Percentiles rank a stretch among this genome's conserved stretches.
These are phyloP conservation scores for Cercospora zeina DNA, from an alignment of 2,329 filamentous ascomycete genomes.

Conservation along the genomic window DNA sequence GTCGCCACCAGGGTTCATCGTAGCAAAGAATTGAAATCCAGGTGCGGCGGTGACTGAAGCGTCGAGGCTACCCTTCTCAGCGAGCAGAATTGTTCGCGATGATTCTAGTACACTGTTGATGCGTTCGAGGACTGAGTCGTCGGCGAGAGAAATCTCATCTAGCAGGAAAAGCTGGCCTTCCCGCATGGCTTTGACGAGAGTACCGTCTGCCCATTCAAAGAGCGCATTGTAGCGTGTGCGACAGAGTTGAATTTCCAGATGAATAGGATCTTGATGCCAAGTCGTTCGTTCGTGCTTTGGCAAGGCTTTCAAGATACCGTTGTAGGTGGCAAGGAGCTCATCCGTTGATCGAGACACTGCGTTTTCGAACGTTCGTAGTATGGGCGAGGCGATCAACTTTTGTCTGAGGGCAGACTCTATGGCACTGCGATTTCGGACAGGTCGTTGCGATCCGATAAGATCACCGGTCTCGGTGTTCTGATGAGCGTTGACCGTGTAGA, in stretches of 20 bases:
- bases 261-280: slow-evolving; percentile 22
- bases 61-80: slow-evolving; percentile 86
- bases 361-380: slow-evolving; percentile 28
- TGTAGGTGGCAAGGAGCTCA: slow-evolving; percentile 61
- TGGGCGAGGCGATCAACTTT: slow-evolving; percentile 56
- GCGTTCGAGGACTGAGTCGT: slow-evolving; percentile 94
- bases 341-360: slow-evolving; percentile 47
- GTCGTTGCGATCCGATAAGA: slow-evolving; percentile 90
- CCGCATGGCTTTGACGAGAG: slow-evolving; percentile 90
- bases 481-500: slow-evolving; percentile 94
- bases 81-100: slow-evolving; percentile 78
- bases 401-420: slow-evolving; percentile 65
- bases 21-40: slow-evolving; percentile 94
- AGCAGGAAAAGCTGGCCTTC: slow-evolving; percentile 86
- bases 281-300: slow-evolving; percentile 22
- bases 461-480: slow-evolving; percentile 98
- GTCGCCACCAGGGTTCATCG: slow-evolving; percentile 98
- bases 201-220: slow-evolving; percentile 96
- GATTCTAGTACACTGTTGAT: slow-evolving; percentile 96
- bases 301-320: slow-evolving; percentile 47
- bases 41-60: slow-evolving; percentile 73
- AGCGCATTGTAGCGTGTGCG: slow-evolving; percentile 73
- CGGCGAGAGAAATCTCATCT: slow-evolving; percentile 95
- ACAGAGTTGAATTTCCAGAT: slow-evolving; percentile 46
- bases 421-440: slow-evolving; percentile 78